phyloP scores from a whole-genome alignment of 768 basidiomycete genomes.

The Rhizopogon sp. region DNA sequence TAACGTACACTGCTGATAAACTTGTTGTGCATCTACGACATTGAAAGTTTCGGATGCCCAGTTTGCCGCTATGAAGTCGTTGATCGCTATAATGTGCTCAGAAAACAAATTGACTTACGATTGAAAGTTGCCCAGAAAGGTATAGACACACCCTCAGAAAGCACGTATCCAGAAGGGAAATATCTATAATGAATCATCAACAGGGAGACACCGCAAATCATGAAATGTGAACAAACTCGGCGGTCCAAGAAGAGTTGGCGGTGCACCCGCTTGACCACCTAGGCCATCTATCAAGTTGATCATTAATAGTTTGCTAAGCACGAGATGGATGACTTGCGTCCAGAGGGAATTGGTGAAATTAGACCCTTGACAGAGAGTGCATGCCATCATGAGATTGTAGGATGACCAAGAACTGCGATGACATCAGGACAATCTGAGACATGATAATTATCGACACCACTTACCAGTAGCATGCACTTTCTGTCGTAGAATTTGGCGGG shows the following conservation, averaged over 20 bases:
- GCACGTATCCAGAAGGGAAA: slow-evolving; percentile 35
- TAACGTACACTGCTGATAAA: slow-evolving; percentile 6
- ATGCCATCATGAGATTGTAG: slow-evolving; percentile 52
- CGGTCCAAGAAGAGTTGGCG: neutral
- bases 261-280: neutral
- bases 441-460: neutral
- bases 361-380: slow-evolving; percentile 42
- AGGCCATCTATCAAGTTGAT: slow-evolving; percentile 16
- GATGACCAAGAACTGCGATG: slow-evolving; percentile 46
- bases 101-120: slow-evolving; percentile 31
- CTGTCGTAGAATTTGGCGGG: slow-evolving; percentile 16
- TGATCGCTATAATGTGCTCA: neutral
- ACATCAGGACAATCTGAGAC: neutral
- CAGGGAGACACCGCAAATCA: neutral
- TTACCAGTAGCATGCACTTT: slow-evolving; percentile 27
- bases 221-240: neutral
- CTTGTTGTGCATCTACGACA: slow-evolving; percentile 19
- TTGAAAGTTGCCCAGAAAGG: slow-evolving; percentile 44
- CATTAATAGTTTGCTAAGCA: neutral
- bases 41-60: slow-evolving; percentile 30
- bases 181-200: slow-evolving; percentile 10
- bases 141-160: slow-evolving; percentile 31
- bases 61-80: slow-evolving; percentile 24
- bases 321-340: slow-evolving; percentile 24
- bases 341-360: slow-evolving; percentile 11